Evolutionary conservation across 257 asterid genomes (phyloP).

Genomic region (Lycium barbarum): DNA sequence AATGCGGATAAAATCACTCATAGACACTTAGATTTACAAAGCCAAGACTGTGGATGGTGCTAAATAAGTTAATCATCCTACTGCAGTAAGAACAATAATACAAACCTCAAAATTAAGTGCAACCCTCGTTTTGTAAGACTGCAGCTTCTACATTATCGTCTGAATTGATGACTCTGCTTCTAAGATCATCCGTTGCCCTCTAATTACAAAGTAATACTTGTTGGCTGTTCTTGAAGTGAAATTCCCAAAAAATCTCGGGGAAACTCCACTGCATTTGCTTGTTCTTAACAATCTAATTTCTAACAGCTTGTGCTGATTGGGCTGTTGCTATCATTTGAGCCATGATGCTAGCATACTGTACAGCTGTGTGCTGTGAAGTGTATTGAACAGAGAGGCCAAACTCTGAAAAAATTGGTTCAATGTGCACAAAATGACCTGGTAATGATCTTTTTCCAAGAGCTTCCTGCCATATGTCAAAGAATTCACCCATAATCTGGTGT

Average conservation of each 20-base stretch:
- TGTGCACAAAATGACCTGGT: slow-evolving; percentile 91
- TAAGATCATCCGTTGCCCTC: slow-evolving; percentile 81
- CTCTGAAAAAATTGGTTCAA: slow-evolving; percentile 77
- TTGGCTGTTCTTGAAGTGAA: slow-evolving; percentile 82
- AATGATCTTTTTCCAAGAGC: slow-evolving; percentile 76
- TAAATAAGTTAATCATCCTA: not conserved
- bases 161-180: slow-evolving; percentile 88
- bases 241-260: slow-evolving; percentile 94
- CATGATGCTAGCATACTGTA: slow-evolving; percentile 80
- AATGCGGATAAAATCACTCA: not conserved
- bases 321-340: slow-evolving; percentile 88
- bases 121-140: slow-evolving; percentile 83
- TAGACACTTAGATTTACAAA: not conserved
- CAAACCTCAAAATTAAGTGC: slow-evolving; percentile 88
- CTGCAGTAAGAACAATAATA: slow-evolving; percentile 42
- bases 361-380: slow-evolving; percentile 78
- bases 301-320: slow-evolving; percentile 65
- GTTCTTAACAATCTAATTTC: slow-evolving; percentile 69
- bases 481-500: slow-evolving; percentile 79
- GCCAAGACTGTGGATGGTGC: not conserved
- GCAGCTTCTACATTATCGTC: slow-evolving; percentile 89
- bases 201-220: slow-evolving; percentile 74
- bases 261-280: slow-evolving; percentile 57
- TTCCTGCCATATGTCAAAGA: slow-evolving; percentile 85
- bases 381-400: slow-evolving; percentile 77